Base-by-base conservation (phyloP, 495 filamentous ascomycete genomes). In the Collariella sp. region DNA sequence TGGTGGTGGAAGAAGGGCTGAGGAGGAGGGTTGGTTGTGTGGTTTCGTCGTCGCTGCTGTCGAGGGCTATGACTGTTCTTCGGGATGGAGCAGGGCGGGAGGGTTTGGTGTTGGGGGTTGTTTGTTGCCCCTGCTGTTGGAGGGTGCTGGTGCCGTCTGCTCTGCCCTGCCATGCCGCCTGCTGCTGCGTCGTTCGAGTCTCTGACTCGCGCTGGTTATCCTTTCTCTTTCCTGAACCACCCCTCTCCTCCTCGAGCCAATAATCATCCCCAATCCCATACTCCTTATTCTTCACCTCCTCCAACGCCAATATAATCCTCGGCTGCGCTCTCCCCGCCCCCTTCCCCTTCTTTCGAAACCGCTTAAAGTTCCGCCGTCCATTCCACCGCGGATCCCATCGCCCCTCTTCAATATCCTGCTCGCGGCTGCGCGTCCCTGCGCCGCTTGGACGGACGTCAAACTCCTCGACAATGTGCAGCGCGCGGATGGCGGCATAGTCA, bases 341-440 rank as follows among this genome's bases (percentile, higher is more conserved):
- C 3, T 77, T 81, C 2, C 79, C 82, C 43, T 80, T 79, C 52
- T 82, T 79, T 4, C 82, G 79, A 59, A 98, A 98, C 58, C 80
- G 84, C 69, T 98, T 98, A 75, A 96, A 98, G 60, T 98, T 97
- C 70, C 89, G 94, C 6, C 91, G 80, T 0, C 94, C 93, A 63
- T 96, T 95, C 94, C 94, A 98, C 34, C 76, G 74, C 2, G 89
- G 84, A 61, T 96, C 83, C 93, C 94, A 96, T 20, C 89, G 79
- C 10, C 79, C 78, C 49, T 77, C 76, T 3, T 63, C 73, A 42
- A 73, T 70, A 41, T 72, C 72, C 52, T 68, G 66, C 40, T 75
- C 72, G n/a, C 73, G 68, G 18, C 48, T 60, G 62, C 63, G 49
- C 36, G 42, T 52, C n/a, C 42, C 54, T 20, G 54, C 46, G 0